Evolutionary conservation across 495 filamentous ascomycete species (phyloP), one percentile per base, ranked within the genome.

Genomic region (Lophiotrema nucula): DNA sequence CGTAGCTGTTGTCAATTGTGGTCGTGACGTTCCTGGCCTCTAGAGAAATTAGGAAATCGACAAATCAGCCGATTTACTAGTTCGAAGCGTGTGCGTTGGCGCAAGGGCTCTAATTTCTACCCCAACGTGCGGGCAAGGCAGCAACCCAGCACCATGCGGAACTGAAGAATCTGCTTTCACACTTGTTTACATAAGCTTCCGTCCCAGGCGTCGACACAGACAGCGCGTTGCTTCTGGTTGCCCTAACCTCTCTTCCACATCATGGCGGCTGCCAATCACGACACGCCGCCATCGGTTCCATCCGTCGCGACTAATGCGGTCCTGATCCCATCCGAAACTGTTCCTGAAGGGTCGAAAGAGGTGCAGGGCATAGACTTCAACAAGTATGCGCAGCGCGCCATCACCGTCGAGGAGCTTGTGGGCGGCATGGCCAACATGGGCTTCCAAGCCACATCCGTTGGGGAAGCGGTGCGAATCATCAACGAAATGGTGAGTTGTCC

Each of bases 351-450:
- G 19, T 79, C 86, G 3, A 81, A 83, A 50, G 77, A 85, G 66
- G 91, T 97, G 12, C 78, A 83, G 64, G 93, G 95, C 31, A 79
- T 97, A 47, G 95, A 97, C 65, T 97, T 97, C 74, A 88, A 96
- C 73, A 70, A 85, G 24, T 88, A 85, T 67, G 77, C 81, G 49
- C 83, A 83, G 33, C 80, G 82, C 15, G 79, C 83, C 62, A 88
- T 97, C 60, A 95, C 90, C 2, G 89, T 88, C 27, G 84, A 87
- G 15, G 90, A 96, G 67, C 75, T 99, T 61, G 77, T 92, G 13
- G 77, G 82, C n/a, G 83, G 85, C 47, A 90, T 97, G 86, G 79
- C 81, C 56, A 75, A 80, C 58, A 96, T 90, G 81, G 93, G 95
- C 10, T 97, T 97, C 70, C 93, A 98, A 75, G 92, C 90, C 15